phyloP scores from a whole-genome alignment of 2,329 filamentous ascomycete species.

The Colletotrichum sp. region DNA sequence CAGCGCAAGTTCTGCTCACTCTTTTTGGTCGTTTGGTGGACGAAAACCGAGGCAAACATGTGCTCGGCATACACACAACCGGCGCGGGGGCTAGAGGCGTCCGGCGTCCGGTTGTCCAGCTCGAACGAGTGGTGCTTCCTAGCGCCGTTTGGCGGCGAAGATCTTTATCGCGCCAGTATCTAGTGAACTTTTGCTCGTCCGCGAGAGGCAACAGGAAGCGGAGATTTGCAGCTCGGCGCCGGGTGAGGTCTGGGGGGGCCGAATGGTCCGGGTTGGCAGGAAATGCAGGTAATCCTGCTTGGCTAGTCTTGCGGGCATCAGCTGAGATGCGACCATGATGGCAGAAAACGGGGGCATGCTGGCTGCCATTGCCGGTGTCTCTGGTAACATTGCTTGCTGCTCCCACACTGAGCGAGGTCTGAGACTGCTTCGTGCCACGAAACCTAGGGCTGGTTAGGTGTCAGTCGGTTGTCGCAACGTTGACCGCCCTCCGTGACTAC shows the following conservation, averaged over 20 bases:
- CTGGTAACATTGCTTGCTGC: background rate
- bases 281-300: background rate
- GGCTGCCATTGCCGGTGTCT: background rate
- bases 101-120: background rate
- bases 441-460: background rate
- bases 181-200: background rate
- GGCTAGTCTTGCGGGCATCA: background rate
- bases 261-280: background rate
- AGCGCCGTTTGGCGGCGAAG: background rate
- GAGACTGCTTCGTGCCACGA: background rate
- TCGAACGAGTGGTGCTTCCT: background rate
- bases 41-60: background rate
- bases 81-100: background rate
- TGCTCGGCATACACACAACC: background rate
- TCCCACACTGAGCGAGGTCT: background rate
- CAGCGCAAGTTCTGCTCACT: background rate
- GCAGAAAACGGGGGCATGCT: background rate
- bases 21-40: background rate
- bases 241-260: background rate
- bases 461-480: background rate
- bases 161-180: background rate
- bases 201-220: background rate
- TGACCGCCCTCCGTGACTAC: background rate
- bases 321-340: background rate
- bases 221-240: background rate